Base-by-base conservation (phyloP, 2,329 filamentous ascomycete genomes). In the Fusarium napiforme region DNA sequence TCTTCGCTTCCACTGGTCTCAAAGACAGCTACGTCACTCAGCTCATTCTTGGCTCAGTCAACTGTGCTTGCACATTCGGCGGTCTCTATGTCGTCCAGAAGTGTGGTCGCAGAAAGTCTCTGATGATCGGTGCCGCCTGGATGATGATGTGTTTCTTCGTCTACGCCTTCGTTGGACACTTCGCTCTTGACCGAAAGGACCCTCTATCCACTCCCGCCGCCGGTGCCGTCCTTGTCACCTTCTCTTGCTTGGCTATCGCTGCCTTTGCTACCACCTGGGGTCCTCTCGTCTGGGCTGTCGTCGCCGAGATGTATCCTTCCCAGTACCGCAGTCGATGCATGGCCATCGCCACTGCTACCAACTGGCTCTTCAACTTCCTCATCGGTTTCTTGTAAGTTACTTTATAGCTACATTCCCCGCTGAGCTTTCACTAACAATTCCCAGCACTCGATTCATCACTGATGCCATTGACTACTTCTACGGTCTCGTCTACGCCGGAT, bases 221-320 rank as follows among this genome's bases (percentile, higher is more conserved):
- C 10, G 91, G 91, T 28, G 84, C 87, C 7, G 87, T 87, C 45
- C 88, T 93, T 74, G 91, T 93, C 49, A 86, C 91, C 60, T 92
- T 93, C 79, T 91, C 91, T 1, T 92, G 91, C 76, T 84, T 93
- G 45, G 92, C 92, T 78, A 92, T 92, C 64, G 88, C 86, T 23
- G 90, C 87, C 7, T 92, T 91, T 71, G 90, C 90, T n/a, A 89
- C 87, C 69, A 92, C 90, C 18, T 93, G 91, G 91, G 91, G 91
- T 28, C 91, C 91, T 2, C 87, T 93, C 12, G 86, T 92, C 28
- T 93, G 91, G 91, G 86, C 87, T 15, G 86, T 91, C 18, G 87
- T 90, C 16, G 89, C 89, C 4, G 90, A 92, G 79, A 85, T 92
- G 67, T 93, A 91, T 78, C 90, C 90, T 10, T 83, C 86, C 5